phyloP scores from a whole-genome alignment of 768 basidiomycete species.

The Lactifluus piperatus region DNA sequence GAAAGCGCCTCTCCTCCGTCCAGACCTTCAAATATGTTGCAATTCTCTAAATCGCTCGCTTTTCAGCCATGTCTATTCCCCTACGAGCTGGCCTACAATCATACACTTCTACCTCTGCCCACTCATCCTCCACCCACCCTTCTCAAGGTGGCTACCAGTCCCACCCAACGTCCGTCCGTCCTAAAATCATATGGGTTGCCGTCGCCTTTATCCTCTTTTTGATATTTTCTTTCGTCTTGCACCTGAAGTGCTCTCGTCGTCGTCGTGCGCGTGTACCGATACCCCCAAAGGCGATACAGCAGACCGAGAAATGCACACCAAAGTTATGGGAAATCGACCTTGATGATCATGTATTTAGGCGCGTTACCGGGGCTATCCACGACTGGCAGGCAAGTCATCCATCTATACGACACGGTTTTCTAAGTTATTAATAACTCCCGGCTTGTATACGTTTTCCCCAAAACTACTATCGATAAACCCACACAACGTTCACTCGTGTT shows the following conservation, averaged over 20 bases:
- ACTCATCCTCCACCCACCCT: background rate
- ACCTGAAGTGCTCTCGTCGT: background rate
- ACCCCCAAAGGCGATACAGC: background rate
- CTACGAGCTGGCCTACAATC: too few relatives aligned
- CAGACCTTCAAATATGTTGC: too few relatives aligned
- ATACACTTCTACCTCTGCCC: background rate
- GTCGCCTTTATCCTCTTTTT: background rate
- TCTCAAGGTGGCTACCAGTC: too few relatives aligned
- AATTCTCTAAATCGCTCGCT: too few relatives aligned
- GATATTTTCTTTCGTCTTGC: background rate
- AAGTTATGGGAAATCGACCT: constrained; percentile 13
- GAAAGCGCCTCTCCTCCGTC: too few relatives aligned
- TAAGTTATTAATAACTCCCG: background rate
- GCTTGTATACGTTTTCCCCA: too few relatives aligned
- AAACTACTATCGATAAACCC: background rate
- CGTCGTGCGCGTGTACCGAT: background rate
- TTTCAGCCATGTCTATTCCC: background rate
- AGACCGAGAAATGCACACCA: background rate
- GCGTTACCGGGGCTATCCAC: background rate
- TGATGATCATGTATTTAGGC: background rate
- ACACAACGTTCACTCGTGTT: too few relatives aligned
- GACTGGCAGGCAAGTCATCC: constrained; percentile 8
- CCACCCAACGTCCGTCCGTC: background rate
- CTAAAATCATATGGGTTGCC: background rate
- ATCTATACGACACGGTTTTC: background rate